Percentiles rank a stretch among this genome's conserved stretches.
Evolutionary conservation across 192 early-diverging fungal genomes (phyloP).

Genomic region (Chytriomyces hyalinus): DNA sequence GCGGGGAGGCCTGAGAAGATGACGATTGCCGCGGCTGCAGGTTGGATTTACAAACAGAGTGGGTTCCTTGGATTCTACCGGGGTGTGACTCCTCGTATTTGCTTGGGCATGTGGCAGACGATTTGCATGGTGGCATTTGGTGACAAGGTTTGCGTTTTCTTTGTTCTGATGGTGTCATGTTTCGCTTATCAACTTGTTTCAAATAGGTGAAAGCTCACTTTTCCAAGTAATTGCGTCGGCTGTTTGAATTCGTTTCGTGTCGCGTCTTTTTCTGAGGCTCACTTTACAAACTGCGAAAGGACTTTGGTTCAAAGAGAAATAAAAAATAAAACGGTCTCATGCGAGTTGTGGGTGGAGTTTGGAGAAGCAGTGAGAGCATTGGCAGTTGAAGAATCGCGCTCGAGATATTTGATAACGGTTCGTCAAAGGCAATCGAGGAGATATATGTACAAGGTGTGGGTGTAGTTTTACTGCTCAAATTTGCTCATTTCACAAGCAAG

Average conservation of each 20-base stretch:
- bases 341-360: too few species aligned
- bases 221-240: constrained; percentile 13
- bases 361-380: too few species aligned
- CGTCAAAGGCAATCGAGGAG: too few species aligned
- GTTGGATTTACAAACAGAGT: constrained; percentile 90
- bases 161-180: background rate
- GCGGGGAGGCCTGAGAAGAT: constrained; percentile 89
- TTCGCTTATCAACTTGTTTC: background rate
- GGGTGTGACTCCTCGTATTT: constrained; percentile 58
- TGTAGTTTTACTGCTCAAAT: too few species aligned
- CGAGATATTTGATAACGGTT: too few species aligned
- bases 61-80: constrained; percentile 91
- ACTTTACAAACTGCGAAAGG: too few species aligned
- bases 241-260: background rate
- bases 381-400: too few species aligned
- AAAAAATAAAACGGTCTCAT: too few species aligned
- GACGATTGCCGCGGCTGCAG: constrained; percentile 79
- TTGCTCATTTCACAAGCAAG: background rate
- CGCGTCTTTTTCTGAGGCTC: too few species aligned
- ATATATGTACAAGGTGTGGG: too few species aligned
- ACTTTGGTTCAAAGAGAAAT: too few species aligned
- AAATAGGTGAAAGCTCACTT: constrained; percentile 54
- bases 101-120: constrained; percentile 68
- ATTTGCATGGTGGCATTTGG: constrained; percentile 92
- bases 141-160: constrained; percentile 44